These are phyloP conservation scores for Cadophora malorum DNA, from an alignment of 2,329 filamentous ascomycete genomes.

Conservation along the genomic window DNA sequence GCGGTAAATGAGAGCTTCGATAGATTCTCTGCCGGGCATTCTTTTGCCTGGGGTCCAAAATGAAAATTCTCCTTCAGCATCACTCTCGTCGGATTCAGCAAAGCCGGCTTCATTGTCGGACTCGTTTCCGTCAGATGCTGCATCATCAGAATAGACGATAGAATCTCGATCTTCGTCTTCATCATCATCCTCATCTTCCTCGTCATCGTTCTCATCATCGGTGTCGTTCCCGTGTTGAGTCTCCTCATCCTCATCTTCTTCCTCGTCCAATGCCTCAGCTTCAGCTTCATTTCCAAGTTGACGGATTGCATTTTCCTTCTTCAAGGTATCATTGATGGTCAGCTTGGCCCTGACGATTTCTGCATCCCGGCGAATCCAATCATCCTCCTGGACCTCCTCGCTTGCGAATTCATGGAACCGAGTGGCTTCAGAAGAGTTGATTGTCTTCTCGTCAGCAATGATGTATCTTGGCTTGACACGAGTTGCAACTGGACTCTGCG, in stretches of 20 bases:
- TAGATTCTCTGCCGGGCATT: conserved; percentile 39
- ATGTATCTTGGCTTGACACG: conserved; percentile 47
- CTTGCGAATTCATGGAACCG: conserved; percentile 93
- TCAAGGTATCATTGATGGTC: conserved; percentile 87
- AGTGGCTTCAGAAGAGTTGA: conserved; percentile 55
- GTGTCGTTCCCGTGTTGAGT: conserved; percentile 55
- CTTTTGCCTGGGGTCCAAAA: conserved; percentile 63
- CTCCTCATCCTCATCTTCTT: conserved; percentile 58
- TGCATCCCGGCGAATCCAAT: conserved; percentile 79
- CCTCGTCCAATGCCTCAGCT: conserved; percentile 81
- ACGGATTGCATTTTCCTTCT: conserved; percentile 88
- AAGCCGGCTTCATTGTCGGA: conserved; percentile 74
- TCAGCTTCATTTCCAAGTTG: conserved; percentile 88
- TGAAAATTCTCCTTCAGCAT: conserved; percentile 66
- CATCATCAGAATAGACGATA: conserved; percentile 69
- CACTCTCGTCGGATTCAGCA: conserved; percentile 71
- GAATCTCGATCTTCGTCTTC: conserved; percentile 56
- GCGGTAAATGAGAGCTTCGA: conserved; percentile 38
- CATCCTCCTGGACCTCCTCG: conserved; percentile 80
- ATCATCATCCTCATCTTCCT: conserved; percentile 72
- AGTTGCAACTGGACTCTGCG: conserved; percentile 49
- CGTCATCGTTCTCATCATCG: conserved; percentile 64
- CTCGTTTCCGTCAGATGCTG: conserved; percentile 69
- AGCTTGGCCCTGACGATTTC: conserved; percentile 67
- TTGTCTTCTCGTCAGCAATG: conserved; percentile 40